Percentiles rank a stretch among this genome's conserved stretches.
Conservation (phyloP, 1,284 basidiomycete genomes). For the Boletus smithii region DNA sequence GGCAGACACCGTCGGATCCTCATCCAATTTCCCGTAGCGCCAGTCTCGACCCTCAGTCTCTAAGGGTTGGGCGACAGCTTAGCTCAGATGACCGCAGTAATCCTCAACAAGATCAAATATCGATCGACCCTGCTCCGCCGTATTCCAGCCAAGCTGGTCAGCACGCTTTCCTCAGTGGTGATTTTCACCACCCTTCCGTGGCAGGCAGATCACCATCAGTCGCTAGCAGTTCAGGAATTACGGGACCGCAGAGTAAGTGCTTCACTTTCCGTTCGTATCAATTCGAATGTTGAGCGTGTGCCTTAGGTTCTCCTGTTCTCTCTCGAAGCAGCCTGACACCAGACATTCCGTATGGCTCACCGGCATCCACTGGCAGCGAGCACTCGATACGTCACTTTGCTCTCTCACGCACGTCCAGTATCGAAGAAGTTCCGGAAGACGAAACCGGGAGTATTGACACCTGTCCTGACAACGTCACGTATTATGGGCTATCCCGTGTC, state of each 20-base stretch:
- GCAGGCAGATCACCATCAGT: slow-evolving; percentile 12
- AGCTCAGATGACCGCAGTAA: slow-evolving; percentile 4
- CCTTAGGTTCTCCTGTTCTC: slow-evolving; percentile 14
- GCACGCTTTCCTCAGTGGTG: no score
- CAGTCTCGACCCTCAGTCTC: slow-evolving; percentile 15
- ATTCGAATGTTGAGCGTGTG: neutral
- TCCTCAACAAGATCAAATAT: neutral
- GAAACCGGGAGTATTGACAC: neutral
- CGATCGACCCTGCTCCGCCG: slow-evolving; percentile 17
- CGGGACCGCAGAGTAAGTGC: slow-evolving; percentile 15
- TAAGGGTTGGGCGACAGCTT: slow-evolving; percentile 3
- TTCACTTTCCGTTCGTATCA: neutral
- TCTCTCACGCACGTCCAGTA: slow-evolving; percentile 37
- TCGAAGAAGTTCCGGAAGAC: slow-evolving; percentile 38
- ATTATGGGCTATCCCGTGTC: slow-evolving; percentile 20
- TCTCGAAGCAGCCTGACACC: slow-evolving; percentile 1
- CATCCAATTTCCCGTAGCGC: slow-evolving; percentile 7
- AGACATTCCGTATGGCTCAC: slow-evolving; percentile 13
- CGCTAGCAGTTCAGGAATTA: slow-evolving; percentile 11
- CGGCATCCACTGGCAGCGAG: slow-evolving; percentile 25
- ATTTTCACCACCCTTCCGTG: neutral
- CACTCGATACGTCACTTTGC: slow-evolving; percentile 15
- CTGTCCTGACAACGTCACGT: slow-evolving; percentile 7
- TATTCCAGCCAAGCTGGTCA: slow-evolving; percentile 9
- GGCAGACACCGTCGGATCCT: neutral